phyloP scores from a whole-genome alignment of 768 basidiomycete genomes.

The Roridomyces roridus region DNA sequence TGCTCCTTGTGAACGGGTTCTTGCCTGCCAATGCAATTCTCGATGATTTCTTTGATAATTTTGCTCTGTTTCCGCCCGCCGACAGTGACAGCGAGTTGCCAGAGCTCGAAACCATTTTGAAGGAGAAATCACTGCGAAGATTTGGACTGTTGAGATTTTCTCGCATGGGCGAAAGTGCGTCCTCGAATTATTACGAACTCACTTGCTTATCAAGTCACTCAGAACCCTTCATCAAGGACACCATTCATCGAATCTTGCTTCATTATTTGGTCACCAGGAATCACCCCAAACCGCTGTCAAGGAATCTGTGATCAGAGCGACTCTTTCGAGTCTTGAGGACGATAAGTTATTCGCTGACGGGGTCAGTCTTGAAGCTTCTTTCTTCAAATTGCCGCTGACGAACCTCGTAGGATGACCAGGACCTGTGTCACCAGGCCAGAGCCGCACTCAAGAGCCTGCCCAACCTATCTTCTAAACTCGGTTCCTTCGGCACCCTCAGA shows the following conservation, averaged over 20 bases:
- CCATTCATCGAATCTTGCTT: not conserved
- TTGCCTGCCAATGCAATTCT: not conserved
- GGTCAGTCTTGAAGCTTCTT: not conserved
- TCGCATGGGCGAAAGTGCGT: not conserved
- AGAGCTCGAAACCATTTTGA: not conserved
- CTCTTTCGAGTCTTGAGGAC: not conserved
- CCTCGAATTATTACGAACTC: too few relatives aligned
- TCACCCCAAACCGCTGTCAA: not conserved
- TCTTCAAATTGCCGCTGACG: not conserved
- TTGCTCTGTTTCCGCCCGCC: not conserved
- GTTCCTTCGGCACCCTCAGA: not conserved
- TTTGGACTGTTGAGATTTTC: not conserved
- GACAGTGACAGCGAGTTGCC: not conserved
- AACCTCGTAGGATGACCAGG: not conserved
- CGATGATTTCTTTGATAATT: not conserved
- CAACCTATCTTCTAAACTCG: not conserved
- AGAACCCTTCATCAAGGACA: not conserved
- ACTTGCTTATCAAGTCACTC: not conserved
- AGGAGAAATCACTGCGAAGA: not conserved
- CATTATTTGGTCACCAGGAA: not conserved
- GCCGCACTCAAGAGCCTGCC: not conserved
- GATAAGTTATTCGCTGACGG: not conserved
- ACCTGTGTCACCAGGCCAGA: not conserved
- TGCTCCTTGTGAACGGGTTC: not conserved
- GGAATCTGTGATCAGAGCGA: not conserved